A percentile compares a stretch with the other conserved stretches of the same genome.
These are phyloP conservation scores for Blepharisma japonicum DNA, from an alignment of 73 alveolate species.

Conservation along the genomic window DNA sequence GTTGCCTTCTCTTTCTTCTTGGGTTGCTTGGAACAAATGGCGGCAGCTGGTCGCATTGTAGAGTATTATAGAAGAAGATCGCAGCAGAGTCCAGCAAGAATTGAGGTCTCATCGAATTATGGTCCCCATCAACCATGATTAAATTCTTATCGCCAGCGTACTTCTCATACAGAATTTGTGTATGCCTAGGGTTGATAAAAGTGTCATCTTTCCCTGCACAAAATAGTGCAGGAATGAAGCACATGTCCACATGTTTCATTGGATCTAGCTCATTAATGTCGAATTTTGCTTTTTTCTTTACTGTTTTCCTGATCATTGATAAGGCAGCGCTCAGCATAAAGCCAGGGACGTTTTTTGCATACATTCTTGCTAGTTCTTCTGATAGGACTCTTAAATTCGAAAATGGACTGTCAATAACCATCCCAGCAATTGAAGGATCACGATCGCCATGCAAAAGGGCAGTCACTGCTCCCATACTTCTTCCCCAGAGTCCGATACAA, in stretches of 20 bases:
- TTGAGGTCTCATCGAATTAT: constrained; percentile 50
- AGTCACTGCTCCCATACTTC: constrained; percentile 93
- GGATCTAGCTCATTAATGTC: constrained; percentile 87
- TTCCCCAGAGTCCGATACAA: constrained; percentile 73
- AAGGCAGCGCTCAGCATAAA: constrained; percentile 67
- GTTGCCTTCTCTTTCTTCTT: too few relatives aligned
- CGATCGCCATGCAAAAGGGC: constrained; percentile 88
- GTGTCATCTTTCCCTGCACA: constrained; percentile 87
- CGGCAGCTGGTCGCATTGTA: constrained; percentile 10
- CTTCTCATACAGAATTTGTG: constrained; percentile 82
- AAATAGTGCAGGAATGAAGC: constrained; percentile 86
- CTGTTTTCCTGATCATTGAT: constrained; percentile 73
- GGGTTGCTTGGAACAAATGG: too few relatives aligned
- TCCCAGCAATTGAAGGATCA: constrained; percentile 91
- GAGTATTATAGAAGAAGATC: constrained; percentile 42
- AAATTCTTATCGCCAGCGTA: constrained; percentile 93
- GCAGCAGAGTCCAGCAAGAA: constrained; percentile 52
- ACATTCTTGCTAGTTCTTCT: constrained; percentile 67
- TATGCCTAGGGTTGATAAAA: constrained; percentile 90
- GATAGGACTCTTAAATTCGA: constrained; percentile 69
- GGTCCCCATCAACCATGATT: constrained; percentile 48
- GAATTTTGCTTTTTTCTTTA: constrained; percentile 79
- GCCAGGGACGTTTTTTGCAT: constrained; percentile 51
- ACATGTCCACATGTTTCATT: constrained; percentile 69
- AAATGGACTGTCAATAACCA: constrained; percentile 96